Base-by-base conservation (phyloP, 2,329 filamentous ascomycete genomes). In the Penicillium sp. region DNA sequence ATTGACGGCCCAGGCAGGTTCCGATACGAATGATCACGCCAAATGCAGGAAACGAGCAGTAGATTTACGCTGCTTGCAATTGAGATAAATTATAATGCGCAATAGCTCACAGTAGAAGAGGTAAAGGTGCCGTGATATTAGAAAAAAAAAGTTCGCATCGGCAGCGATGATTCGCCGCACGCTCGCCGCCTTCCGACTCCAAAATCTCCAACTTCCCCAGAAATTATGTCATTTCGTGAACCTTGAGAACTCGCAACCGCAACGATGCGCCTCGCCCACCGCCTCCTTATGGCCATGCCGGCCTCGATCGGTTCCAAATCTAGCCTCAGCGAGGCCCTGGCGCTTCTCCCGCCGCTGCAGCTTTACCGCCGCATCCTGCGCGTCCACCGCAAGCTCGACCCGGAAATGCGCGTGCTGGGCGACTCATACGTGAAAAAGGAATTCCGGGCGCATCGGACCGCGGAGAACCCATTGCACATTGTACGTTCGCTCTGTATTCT, bases 351-450 rank as follows among this genome's bases (percentile, higher is more conserved):
- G 5, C 92, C 92, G 0, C 88, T 97, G 43, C 90, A 87, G 2
- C 81, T 99, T 8, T 99, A 97, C 76, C 84, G 94, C 53, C 85
- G 94, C 31, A 76, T 99, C 24, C 79, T 99, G 27, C 87, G 94
- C 58, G 86, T 89, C 4, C 94, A 99, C 74, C 84, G 94, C 61
- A 81, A 87, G 63, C 77, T 99, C 9, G 85, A 86, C 0, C 63
- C 74, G 1, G 87, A 96, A 58, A 79, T 83, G 85, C 85, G 94
- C 31, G 51, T 95, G 4, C 76, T 99, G 7, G 94, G 94, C 4
- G 94, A 99, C 67, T 84, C 91, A 70, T 99, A 97, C 72, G 80
- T 97, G 70, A 96, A 95, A 75, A 83, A 85, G 41, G 94, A 99
- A 75, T 99, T 97, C 63, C 82, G 90, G 54, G 87, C 88, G 0